Evolutionary conservation across 2,329 filamentous ascomycete species (phyloP), one percentile per base, ranked within the genome.

Genomic region (Apiospora hydei): DNA sequence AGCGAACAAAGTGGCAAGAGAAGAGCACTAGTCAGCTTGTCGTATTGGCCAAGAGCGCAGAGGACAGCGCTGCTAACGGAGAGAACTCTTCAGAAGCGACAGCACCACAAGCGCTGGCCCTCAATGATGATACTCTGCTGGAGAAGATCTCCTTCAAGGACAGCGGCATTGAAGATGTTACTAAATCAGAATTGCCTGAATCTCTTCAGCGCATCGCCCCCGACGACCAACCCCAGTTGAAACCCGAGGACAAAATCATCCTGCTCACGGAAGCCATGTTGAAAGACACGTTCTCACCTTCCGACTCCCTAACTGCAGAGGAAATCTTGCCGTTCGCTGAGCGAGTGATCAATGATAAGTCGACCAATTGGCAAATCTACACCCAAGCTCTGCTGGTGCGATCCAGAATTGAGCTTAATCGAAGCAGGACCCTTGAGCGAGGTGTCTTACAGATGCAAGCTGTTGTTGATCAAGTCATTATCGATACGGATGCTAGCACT

Each of bases 361-460:
- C 93, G 66, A 96, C 94, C 0, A 99, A 98, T 81, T 99, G 96
- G 96, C 96, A 98, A 81, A 92, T 98, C 46, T 98, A 98, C 80
- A 98, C 96, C 0, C 95, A 98, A 80, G 96, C 95, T 0, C 86
- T 99, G 11, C 87, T 99, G 0, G 93, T 98, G 1, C 89, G 96
- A 64, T 97, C 94, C 73, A 89, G 96, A 21, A 96, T 98, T 71
- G 96, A 99, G 82, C 88, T 95, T 0, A 95, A 97, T 82, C 90
- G 91, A 70, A 94, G 95, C 70, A 88, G 96, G 71, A 99, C 96
- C 0, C 88, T 97, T 49, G 96, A 99, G 83, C 88, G 96, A 73
- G 94, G 94, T 66, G 90, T 99, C 0, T 85, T 99, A 26, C 96
- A 99, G 82, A 89, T 99, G 76, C 96, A 99, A 82, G 95, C 95